These are phyloP conservation scores for Xanthoconium stramineum DNA, from an alignment of 768 basidiomycete species.

Conservation along the genomic window DNA sequence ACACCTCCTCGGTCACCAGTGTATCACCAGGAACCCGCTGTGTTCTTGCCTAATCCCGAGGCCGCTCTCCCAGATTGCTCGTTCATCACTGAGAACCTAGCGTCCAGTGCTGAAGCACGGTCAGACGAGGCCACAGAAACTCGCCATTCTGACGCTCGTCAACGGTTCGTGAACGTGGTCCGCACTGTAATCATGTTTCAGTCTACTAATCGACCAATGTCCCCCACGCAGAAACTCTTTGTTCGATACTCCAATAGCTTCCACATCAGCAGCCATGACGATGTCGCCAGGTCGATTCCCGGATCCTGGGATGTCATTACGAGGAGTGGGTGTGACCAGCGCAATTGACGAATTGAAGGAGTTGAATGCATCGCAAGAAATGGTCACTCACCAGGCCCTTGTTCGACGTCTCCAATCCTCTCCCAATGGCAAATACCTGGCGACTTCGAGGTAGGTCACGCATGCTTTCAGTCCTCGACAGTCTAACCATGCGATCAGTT, in stretches of 20 bases:
- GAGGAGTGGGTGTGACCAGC: slow-evolving; percentile 38
- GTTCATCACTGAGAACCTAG: slow-evolving; percentile 23
- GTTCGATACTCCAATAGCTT: slow-evolving; percentile 24
- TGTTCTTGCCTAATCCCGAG: slow-evolving; percentile 19
- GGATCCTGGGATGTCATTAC: slow-evolving; percentile 34
- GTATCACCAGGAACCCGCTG: slow-evolving; percentile 22
- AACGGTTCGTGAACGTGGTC: slow-evolving; percentile 42
- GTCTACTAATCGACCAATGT: slow-evolving; percentile 29
- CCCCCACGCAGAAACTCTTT: slow-evolving; percentile 31
- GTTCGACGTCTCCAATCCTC: slow-evolving; percentile 56
- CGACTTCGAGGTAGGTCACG: slow-evolving; percentile 45
- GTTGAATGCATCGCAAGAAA: slow-evolving; percentile 39
- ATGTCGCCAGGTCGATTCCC: slow-evolving; percentile 33
- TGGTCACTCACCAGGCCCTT: slow-evolving; percentile 46
- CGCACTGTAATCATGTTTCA: slow-evolving; percentile 47
- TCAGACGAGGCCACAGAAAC: slow-evolving; percentile 27
- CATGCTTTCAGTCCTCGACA: background rate
- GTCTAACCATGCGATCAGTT: slow-evolving; percentile 30
- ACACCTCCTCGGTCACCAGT: slow-evolving; percentile 10
- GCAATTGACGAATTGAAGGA: slow-evolving; percentile 42
- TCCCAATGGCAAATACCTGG: slow-evolving; percentile 50
- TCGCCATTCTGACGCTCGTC: slow-evolving; percentile 29
- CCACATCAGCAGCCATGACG: slow-evolving; percentile 15
- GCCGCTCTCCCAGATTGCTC: slow-evolving; percentile 26
- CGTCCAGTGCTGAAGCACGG: slow-evolving; percentile 25